phyloP scores from a whole-genome alignment of 2,329 filamentous ascomycete genomes.

The Pseudogymnoascus sp. region DNA sequence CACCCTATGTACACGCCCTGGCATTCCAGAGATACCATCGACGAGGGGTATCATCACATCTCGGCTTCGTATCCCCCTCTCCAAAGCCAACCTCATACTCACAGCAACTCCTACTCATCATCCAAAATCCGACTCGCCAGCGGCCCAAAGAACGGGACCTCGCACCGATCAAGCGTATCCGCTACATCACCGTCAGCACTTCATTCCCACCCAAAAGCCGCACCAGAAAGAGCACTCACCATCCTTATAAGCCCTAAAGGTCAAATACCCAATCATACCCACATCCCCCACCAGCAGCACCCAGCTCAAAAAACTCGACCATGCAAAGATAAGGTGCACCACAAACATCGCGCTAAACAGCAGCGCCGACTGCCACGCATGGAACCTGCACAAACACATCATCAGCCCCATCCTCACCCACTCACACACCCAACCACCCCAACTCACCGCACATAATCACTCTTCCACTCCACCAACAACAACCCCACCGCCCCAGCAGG shows the following conservation, averaged over 20 bases:
- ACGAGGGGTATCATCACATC: neutral
- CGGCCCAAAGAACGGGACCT: conserved; percentile 79
- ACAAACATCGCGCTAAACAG: conserved; percentile 70
- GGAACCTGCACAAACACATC: conserved; percentile 54
- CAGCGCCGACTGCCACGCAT: conserved; percentile 90
- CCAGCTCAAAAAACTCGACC: conserved; percentile 80
- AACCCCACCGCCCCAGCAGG: conserved; percentile 80
- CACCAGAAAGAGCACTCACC: conserved; percentile 36
- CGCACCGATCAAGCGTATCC: conserved; percentile 49
- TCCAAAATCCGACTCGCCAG: conserved; percentile 86
- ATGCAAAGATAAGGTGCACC: conserved; percentile 78
- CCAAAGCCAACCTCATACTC: neutral
- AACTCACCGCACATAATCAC: conserved; percentile 84
- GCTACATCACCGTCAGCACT: conserved; percentile 35
- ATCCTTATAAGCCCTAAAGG: conserved; percentile 75
- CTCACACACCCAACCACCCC: neutral
- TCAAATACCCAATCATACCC: conserved; percentile 66
- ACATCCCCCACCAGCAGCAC: conserved; percentile 71
- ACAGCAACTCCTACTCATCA: conserved; percentile 52
- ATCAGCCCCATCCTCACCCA: conserved; percentile 5
- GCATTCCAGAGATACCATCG: neutral
- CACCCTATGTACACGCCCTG: neutral
- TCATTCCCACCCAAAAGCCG: neutral
- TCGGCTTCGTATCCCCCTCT: neutral
- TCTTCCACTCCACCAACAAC: conserved; percentile 83